Evolutionary conservation across 768 basidiomycete species (phyloP).

Genomic region (Saitozyma sp.): DNA sequence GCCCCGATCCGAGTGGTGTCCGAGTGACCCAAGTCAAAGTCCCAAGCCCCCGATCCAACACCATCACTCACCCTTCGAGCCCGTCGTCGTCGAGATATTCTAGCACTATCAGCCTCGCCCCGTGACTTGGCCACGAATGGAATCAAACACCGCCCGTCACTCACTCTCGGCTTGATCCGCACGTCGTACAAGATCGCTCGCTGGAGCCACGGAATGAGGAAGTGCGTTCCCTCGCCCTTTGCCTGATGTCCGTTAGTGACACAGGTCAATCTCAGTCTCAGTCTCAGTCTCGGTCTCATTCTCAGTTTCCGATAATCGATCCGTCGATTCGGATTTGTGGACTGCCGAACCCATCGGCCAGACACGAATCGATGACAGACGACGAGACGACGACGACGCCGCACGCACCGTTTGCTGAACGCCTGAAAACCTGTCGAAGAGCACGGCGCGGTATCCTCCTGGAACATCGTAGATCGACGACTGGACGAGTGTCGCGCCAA

Average conservation of each 20-base stretch:
- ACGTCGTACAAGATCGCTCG: constrained; percentile 96
- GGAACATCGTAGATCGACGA: constrained; percentile 65
- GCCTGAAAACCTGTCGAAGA: constrained; percentile 96
- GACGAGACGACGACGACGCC: background rate
- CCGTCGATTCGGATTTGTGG: too few species aligned
- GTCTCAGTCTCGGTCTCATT: background rate
- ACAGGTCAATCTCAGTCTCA: background rate
- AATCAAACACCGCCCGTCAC: constrained; percentile 33
- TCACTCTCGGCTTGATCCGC: constrained; percentile 89
- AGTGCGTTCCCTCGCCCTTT: constrained; percentile 88
- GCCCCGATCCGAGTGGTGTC: background rate
- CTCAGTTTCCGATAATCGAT: too few species aligned
- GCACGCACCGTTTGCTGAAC: constrained; percentile 71
- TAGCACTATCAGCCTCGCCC: constrained; percentile 45
- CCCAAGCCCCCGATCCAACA: background rate
- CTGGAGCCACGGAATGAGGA: constrained; percentile 93
- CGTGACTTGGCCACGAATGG: background rate
- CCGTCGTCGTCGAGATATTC: constrained; percentile 99
- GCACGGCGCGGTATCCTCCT: constrained; percentile 88
- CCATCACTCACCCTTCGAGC: constrained; percentile 67
- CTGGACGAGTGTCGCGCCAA: constrained; percentile 57
- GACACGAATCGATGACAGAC: background rate
- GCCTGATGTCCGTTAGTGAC: constrained; percentile 59
- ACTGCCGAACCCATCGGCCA: background rate
- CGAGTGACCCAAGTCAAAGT: background rate